Base-by-base conservation (phyloP, 306 rosid species). In the Cajanus cajan region DNA sequence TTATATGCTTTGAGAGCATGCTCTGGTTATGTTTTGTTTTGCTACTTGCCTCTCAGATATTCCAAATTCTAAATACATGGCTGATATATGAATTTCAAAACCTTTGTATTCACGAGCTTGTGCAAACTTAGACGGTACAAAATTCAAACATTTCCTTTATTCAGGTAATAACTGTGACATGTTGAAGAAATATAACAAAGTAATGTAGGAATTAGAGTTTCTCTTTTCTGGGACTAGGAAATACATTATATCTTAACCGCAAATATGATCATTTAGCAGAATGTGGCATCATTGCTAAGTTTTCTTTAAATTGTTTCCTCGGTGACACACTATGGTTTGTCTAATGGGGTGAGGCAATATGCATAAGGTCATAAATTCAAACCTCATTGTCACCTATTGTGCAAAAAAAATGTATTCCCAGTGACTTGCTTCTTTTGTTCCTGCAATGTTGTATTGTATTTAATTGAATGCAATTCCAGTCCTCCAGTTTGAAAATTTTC, bases 241-340 rank as follows among this genome's bases (percentile, higher is more conserved):
- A 37, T 51, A 50, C 21, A 19, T 63, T 59, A 21, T 33, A 45
- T 25, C 59, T 41, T 37, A 66, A 66, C 18, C 13, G 37, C 31
- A 68, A 41, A 24, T 36, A 59, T 76, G n/a, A 39, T 76, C 21
- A 50, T 47, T 68, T 68, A 37, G 40, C 24, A 54, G 43, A 69
- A 24, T 57, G 13, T 28, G 59, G 14, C 19, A 2, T 24, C 50
- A 18, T 22, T 16, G 52, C 55, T 19, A 48, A 6, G 45, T 52
- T 34, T 73, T 37, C 77, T 33, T 11, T 39, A 63, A 16, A 2
- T 36, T 25, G 14, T 39, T 18, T 72, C 10, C 43, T 47, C 4
- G 63, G 63, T 54, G 21, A 54, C 7, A 14, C 33, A 21, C 31
- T 19, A 54, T 14, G 14, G 31, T 9, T 1, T 0, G 31, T 28